Evolutionary conservation across 805 yeast genomes (phyloP).

Genomic region (Zygotorulaspora sp.): DNA sequence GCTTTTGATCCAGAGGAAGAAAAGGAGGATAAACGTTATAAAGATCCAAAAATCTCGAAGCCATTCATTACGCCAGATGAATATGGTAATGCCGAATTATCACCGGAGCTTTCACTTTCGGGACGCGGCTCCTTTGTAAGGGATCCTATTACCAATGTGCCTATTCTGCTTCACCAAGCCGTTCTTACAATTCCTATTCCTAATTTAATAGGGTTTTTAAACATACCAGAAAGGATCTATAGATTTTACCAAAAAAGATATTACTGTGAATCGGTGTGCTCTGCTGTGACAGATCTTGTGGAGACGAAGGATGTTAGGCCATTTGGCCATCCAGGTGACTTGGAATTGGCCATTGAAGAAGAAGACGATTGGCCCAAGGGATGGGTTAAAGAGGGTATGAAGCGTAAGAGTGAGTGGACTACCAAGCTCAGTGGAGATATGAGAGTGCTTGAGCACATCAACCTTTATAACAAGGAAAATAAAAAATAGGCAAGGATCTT

Average conservation of each 20-base stretch:
- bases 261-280: conserved; percentile 64
- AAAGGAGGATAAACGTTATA: conserved; percentile 11
- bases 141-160: conserved; percentile 37
- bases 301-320: conserved; percentile 48
- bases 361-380: conserved; percentile 82
- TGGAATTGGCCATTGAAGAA: conserved; percentile 47
- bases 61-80: conserved; percentile 62
- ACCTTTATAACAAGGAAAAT: conserved; percentile 10
- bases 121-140: conserved; percentile 22
- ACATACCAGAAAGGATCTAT: conserved; percentile 69
- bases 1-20: conserved; percentile 14
- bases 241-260: conserved; percentile 71
- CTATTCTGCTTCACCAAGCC: conserved; percentile 72
- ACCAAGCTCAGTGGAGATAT: conserved; percentile 67
- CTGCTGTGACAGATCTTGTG: conserved; percentile 50
- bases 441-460: conserved; percentile 40
- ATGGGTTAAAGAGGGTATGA: conserved; percentile 77
- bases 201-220: conserved; percentile 71
- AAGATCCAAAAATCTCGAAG: conserved; percentile 39
- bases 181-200: conserved; percentile 71
- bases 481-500: conserved; percentile 2
- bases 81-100: conserved; percentile 49
- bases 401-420: conserved; percentile 82
- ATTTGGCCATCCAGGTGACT: conserved; percentile 41
- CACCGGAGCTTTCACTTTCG: conserved; percentile 53